phyloP scores from a whole-genome alignment of 345 rosid genomes.

The Durio zibethinus region DNA sequence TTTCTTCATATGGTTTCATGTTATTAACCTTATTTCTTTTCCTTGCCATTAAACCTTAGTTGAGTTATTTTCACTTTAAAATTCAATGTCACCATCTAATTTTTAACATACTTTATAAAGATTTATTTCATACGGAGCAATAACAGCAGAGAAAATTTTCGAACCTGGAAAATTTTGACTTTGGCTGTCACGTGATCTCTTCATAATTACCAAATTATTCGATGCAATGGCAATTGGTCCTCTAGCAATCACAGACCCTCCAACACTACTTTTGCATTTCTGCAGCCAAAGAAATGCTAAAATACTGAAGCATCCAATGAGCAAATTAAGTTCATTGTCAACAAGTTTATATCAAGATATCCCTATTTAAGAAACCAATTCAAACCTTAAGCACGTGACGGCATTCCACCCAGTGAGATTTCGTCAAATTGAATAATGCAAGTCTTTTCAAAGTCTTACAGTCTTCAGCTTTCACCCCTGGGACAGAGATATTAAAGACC shows the following conservation, averaged over 20 bases:
- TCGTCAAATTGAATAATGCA: constrained; percentile 43
- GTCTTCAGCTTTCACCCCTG: constrained; percentile 61
- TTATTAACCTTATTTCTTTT: neutral
- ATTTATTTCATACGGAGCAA: neutral
- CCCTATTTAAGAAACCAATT: constrained; percentile 13
- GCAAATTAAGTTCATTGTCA: neutral
- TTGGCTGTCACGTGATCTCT: constrained; percentile 47
- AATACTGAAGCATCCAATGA: neutral
- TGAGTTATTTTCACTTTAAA: neutral
- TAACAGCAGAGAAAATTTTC: constrained; percentile 14
- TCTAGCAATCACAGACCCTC: constrained; percentile 31
- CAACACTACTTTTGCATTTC: constrained; percentile 30
- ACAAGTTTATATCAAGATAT: neutral
- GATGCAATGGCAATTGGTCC: constrained; percentile 34
- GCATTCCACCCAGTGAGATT: constrained; percentile 71
- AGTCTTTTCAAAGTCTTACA: constrained; percentile 58
- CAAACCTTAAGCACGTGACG: constrained; percentile 58
- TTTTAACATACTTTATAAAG: constrained; percentile 10
- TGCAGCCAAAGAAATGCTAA: constrained; percentile 37
- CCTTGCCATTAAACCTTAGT: neutral
- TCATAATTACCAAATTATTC: constrained; percentile 37
- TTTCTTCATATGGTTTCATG: neutral
- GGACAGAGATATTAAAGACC: constrained; percentile 58
- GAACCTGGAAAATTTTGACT: constrained; percentile 57
- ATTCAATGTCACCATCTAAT: neutral